These are phyloP conservation scores for Cerrena zonata DNA, from an alignment of 1,284 basidiomycete genomes.

Conservation along the genomic window DNA sequence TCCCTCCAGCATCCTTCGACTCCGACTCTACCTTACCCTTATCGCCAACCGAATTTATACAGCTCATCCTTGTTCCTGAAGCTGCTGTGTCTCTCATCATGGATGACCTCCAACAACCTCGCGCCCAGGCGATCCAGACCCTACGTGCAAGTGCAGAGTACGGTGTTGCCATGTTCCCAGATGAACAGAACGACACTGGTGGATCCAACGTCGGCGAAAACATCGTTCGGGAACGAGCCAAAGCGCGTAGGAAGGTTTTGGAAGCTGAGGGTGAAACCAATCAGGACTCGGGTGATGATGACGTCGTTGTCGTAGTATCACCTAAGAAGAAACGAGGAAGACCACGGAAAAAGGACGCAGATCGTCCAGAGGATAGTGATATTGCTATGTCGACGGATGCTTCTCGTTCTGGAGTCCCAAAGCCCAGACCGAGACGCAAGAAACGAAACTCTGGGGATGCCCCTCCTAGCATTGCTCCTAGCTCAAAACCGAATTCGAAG, in stretches of 20 bases:
- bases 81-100: conserved; percentile 65
- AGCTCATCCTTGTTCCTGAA: conserved; percentile 70
- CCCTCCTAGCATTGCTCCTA: not conserved
- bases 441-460: not conserved
- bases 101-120: conserved; percentile 51
- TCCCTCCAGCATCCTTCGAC: conserved; percentile 56
- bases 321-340: not conserved
- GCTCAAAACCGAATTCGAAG: not conserved
- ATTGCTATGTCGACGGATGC: not conserved
- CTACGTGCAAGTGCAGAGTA: conserved; percentile 69
- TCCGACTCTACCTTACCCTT: conserved; percentile 51
- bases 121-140: conserved; percentile 47
- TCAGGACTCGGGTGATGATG: not conserved
- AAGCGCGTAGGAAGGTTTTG: conserved; percentile 53
- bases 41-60: conserved; percentile 63
- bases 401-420: not conserved
- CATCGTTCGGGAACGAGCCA: conserved; percentile 64
- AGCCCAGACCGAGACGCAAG: not conserved
- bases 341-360: not conserved
- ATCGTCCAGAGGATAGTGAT: not conserved
- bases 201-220: conserved; percentile 24
- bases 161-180: conserved; percentile 75
- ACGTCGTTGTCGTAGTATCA: not conserved
- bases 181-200: conserved; percentile 37
- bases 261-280: conserved; percentile 38